Evolutionary conservation across 768 basidiomycete genomes (phyloP).

Genomic region (Hericium rajendrae): DNA sequence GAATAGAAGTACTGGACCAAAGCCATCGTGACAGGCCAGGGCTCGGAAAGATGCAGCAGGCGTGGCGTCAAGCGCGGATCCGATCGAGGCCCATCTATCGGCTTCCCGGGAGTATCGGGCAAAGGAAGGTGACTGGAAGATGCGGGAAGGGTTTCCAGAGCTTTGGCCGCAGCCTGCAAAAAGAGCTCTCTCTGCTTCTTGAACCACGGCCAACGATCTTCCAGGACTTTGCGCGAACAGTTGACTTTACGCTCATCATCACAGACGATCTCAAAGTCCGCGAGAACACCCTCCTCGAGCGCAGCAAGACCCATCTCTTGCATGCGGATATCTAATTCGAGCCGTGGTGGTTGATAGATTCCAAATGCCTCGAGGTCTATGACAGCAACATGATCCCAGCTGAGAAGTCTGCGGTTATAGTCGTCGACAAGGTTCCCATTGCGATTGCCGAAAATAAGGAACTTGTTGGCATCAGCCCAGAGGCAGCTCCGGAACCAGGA

Average conservation of each 20-base stretch:
- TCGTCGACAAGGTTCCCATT: slow-evolving; percentile 84
- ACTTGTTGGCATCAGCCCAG: slow-evolving; percentile 77
- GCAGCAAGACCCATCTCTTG: slow-evolving; percentile 80
- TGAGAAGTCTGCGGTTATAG: slow-evolving; percentile 82
- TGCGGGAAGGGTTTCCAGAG: slow-evolving; percentile 48
- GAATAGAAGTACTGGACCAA: slow-evolving; percentile 93
- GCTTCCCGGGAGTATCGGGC: slow-evolving; percentile 45
- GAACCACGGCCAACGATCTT: slow-evolving; percentile 96
- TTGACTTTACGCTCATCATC: slow-evolving; percentile 79
- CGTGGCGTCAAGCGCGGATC: slow-evolving; percentile 80
- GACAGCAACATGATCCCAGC: slow-evolving; percentile 87
- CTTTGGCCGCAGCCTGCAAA: slow-evolving; percentile 43
- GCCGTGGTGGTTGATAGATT: slow-evolving; percentile 80
- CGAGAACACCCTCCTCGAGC: slow-evolving; percentile 69
- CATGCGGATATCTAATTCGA: slow-evolving; percentile 56
- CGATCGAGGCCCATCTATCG: slow-evolving; percentile 41
- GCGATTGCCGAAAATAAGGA: slow-evolving; percentile 86
- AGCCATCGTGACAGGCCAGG: slow-evolving; percentile 82
- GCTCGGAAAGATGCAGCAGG: slow-evolving; percentile 73
- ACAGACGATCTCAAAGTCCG: slow-evolving; percentile 89
- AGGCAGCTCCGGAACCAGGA: slow-evolving; percentile 93
- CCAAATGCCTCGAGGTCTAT: slow-evolving; percentile 93
- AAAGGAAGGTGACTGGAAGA: slow-evolving; percentile 54
- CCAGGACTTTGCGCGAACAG: slow-evolving; percentile 77
- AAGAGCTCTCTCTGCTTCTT: slow-evolving; percentile 55